Evolutionary conservation across 768 basidiomycete species (phyloP), one percentile per base, ranked within the genome.

Genomic region (Collybiopsis confluens): DNA sequence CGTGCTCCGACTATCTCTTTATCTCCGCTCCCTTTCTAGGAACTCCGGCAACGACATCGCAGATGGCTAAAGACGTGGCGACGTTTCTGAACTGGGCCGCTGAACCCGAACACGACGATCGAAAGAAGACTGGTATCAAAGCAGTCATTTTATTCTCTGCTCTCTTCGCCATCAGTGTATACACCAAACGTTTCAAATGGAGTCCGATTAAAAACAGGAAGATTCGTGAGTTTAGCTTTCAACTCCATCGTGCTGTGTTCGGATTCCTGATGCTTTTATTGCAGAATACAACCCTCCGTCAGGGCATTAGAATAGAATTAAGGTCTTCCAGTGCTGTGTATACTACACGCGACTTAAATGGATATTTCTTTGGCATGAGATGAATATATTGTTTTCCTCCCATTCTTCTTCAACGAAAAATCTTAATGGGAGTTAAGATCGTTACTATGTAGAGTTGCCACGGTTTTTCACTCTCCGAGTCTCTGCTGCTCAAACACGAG

Each of bases 1-100:
- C 2, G 37, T 4, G 18, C 1, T 54, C n/a, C 30, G 13, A 16
- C 35, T 51, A 15, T 30, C 20, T 11, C 11, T 11, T n/a, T 49
- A 30, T 37, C 9, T 48, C 18, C 52, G 30, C 23, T 43, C 45
- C 16, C n/a, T n/a, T n/a, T 43, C 38, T 44, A 93, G 91, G 90
- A 45, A 98, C 97, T 3, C 94, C 97, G 13, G 92, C 96, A 11
- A 99, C 97, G 45, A 87, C 93, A 5, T 90, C 92, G 4, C 97
- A 99, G 70, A 95, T 99, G 96, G 96, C 97, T 61, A 99, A 98
- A 80, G 97, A 99, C 65, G 94, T 99, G 51, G 82, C 83, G 43
- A 92, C 90, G 2, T 98, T 98, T 87, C 74, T 98, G 46, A 85
- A 84, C 73, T 98, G 95, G 95, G 92, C 96, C 16, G 83, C 97